Evolutionary conservation across 805 yeast species (phyloP).

Genomic region (Ogataea nakhonphanomensis): DNA sequence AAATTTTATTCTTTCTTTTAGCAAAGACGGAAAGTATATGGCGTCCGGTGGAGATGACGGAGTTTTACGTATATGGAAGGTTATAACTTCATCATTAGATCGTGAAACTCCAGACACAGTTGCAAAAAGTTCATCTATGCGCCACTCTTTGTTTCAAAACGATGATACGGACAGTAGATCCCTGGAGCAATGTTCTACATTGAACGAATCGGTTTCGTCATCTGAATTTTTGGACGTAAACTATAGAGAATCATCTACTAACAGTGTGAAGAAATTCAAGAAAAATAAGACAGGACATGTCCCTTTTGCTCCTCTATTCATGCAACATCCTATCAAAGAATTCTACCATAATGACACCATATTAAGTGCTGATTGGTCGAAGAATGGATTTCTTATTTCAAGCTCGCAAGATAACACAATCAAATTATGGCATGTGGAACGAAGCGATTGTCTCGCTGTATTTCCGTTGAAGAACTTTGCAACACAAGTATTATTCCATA

Average conservation of each 20-base stretch:
- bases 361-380: constrained; percentile 82
- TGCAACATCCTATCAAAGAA: constrained; percentile 55
- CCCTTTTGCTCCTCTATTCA: constrained; percentile 73
- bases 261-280: constrained; percentile 3
- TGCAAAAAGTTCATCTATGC: background rate
- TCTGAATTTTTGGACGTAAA: background rate
- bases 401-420: constrained; percentile 86
- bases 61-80: constrained; percentile 71
- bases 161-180: constrained; percentile 14
- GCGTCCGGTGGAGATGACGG: constrained; percentile 85
- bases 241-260: constrained; percentile 2
- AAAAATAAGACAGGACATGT: constrained; percentile 23
- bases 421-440: constrained; percentile 79
- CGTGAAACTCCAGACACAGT: constrained; percentile 32
- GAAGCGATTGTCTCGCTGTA: constrained; percentile 56
- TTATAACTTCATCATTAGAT: constrained; percentile 68
- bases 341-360: constrained; percentile 66
- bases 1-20: constrained; percentile 72
- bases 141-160: background rate
- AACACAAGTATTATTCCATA: constrained; percentile 76
- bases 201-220: constrained; percentile 13
- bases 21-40: constrained; percentile 73
- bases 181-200: constrained; percentile 14
- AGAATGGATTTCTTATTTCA: constrained; percentile 73
- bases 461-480: constrained; percentile 80